Percentiles rank a stretch among this genome's conserved stretches.
These are phyloP conservation scores for Didymella arachidicola DNA, from an alignment of 2,329 filamentous ascomycete genomes.

Conservation along the genomic window DNA sequence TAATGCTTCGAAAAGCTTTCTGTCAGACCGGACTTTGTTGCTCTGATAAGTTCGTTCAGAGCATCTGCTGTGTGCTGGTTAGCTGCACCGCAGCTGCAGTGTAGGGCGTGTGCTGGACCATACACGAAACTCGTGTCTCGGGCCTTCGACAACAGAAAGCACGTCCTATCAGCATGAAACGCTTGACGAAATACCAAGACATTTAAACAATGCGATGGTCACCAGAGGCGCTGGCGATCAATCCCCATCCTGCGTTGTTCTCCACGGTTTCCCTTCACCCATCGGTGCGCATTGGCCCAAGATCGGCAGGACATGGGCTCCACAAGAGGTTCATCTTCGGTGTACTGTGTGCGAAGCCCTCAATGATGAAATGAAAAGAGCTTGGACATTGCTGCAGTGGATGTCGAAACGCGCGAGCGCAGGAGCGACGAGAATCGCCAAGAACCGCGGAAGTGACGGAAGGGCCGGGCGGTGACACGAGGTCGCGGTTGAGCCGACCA, in stretches of 20 bases:
- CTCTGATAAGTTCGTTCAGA: background rate
- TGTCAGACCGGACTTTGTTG: conserved; percentile 6
- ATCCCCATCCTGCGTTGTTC: background rate
- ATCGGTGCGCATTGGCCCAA: background rate
- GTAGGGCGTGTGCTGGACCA: background rate
- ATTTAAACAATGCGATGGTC: conserved; percentile 3
- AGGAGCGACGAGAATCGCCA: conserved; percentile 5
- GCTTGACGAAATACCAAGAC: conserved; percentile 10
- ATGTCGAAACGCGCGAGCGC: background rate
- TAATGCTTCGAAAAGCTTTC: background rate
- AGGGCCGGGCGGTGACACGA: background rate
- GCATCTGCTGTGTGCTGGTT: background rate
- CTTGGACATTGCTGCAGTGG: conserved; percentile 2
- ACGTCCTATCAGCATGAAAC: conserved; percentile 16
- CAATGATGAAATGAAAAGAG: background rate
- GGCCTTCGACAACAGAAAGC: conserved; percentile 7
- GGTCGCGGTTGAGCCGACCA: too few species aligned
- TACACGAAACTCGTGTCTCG: conserved; percentile 3
- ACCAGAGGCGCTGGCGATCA: background rate
- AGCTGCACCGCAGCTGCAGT: background rate
- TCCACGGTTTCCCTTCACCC: background rate
- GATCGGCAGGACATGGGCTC: conserved; percentile 4
- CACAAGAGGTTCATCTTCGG: background rate
- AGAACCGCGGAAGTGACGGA: conserved; percentile 1
- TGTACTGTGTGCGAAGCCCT: background rate